These are phyloP conservation scores for Sideroxylon spinosum DNA, from an alignment of 179 eudicot species.

Conservation along the genomic window DNA sequence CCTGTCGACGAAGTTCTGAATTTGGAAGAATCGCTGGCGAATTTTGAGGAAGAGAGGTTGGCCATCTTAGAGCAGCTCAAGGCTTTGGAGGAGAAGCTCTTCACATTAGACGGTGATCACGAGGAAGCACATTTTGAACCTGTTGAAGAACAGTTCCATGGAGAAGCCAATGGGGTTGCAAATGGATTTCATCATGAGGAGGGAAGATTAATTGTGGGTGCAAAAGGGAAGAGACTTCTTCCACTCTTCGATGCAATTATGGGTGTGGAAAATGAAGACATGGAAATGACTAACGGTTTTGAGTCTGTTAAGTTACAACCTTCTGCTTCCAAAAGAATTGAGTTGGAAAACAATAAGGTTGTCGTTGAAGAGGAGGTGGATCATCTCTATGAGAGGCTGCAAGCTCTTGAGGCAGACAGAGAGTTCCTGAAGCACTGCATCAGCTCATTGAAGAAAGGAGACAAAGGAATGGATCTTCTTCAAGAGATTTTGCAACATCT, in stretches of 20 bases:
- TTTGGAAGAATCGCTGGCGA: conserved; percentile 39
- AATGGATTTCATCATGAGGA: not conserved
- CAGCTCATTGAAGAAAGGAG: conserved; percentile 49
- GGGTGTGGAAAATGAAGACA: conserved; percentile 32
- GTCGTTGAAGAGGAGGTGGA: not conserved
- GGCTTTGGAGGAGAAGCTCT: conserved; percentile 48
- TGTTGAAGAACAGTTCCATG: too few species aligned
- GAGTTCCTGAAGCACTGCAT: conserved; percentile 56
- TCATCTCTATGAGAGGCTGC: conserved; percentile 50
- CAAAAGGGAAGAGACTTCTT: conserved; percentile 61
- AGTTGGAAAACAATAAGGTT: conserved; percentile 15
- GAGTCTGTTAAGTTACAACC: not conserved
- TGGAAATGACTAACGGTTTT: conserved; percentile 23
- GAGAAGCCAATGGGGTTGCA: conserved; percentile 2
- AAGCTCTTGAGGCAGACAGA: conserved; percentile 47
- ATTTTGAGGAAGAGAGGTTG: conserved; percentile 51
- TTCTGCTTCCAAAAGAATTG: conserved; percentile 22
- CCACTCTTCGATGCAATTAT: conserved; percentile 59
- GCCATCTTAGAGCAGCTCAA: conserved; percentile 43
- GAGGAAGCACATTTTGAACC: conserved; percentile 32
- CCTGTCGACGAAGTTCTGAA: conserved; percentile 49
- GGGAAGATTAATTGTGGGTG: conserved; percentile 31
- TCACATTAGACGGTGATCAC: conserved; percentile 26
- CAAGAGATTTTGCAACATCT: conserved; percentile 49
- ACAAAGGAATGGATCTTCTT: conserved; percentile 48